Conservation (phyloP, 2,329 filamentous ascomycete genomes). For the Emmonsiellopsis sp. region DNA sequence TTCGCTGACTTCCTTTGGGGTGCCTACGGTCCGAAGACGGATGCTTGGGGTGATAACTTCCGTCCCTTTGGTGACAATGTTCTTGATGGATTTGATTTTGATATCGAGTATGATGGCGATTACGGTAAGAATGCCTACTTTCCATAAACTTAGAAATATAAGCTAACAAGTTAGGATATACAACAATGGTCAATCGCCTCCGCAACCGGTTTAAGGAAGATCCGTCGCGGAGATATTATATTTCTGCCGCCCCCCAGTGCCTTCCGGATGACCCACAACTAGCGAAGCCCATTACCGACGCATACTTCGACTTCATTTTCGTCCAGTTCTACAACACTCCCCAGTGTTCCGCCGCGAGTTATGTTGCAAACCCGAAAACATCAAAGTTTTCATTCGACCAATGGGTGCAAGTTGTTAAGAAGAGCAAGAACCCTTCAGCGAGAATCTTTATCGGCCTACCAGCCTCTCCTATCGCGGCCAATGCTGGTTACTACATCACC, state of each 20-base stretch:
- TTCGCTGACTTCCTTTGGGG: slow-evolving; percentile 45
- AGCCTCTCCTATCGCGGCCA: slow-evolving; percentile 23
- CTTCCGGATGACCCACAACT: slow-evolving; percentile 40
- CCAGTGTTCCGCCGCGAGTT: slow-evolving; percentile 41
- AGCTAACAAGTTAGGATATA: slow-evolving; percentile 30
- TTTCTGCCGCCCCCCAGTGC: slow-evolving; percentile 48
- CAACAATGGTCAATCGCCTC: slow-evolving; percentile 40
- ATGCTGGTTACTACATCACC: slow-evolving; percentile 36
- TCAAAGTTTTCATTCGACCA: slow-evolving; percentile 38
- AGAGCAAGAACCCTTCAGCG: slow-evolving; percentile 32
- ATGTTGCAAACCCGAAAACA: slow-evolving; percentile 22
- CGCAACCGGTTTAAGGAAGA: slow-evolving; percentile 31
- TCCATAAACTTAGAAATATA: neutral
- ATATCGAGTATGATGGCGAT: slow-evolving; percentile 29
- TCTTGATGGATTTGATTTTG: slow-evolving; percentile 47
- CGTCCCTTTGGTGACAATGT: slow-evolving; percentile 40
- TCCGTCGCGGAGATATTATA: slow-evolving; percentile 34
- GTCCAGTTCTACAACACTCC: slow-evolving; percentile 49
- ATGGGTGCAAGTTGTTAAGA: slow-evolving; percentile 35
- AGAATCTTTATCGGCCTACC: slow-evolving; percentile 49
- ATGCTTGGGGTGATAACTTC: slow-evolving; percentile 28
- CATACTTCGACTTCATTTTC: slow-evolving; percentile 46
- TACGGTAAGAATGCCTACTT: slow-evolving; percentile 16
- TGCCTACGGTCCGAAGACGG: slow-evolving; percentile 38
- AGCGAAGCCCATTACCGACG: slow-evolving; percentile 33